Percentiles rank a stretch among this genome's conserved stretches.
Conservation (phyloP, 2,329 filamentous ascomycete species). For the Calonectria crousiana region DNA sequence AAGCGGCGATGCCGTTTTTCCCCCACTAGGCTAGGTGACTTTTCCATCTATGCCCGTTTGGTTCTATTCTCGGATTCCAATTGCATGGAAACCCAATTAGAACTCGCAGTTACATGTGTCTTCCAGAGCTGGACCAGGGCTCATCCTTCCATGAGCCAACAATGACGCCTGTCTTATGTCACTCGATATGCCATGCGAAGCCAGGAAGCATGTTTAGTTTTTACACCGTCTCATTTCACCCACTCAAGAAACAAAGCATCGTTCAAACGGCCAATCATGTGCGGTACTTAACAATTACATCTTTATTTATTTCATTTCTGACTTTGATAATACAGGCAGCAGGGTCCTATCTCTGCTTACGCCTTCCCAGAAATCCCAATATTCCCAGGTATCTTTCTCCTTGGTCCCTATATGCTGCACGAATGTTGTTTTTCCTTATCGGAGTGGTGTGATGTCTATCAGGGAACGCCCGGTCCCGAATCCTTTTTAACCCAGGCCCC, state of each 20-base stretch:
- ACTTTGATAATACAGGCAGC: constrained; percentile 49
- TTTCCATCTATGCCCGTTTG: background rate
- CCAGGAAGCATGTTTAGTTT: background rate
- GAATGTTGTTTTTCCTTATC: constrained; percentile 46
- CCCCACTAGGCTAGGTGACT: background rate
- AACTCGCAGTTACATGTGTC: background rate
- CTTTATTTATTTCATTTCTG: constrained; percentile 34
- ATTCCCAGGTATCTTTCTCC: constrained; percentile 29
- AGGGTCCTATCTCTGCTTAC: constrained; percentile 43
- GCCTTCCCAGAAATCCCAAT: constrained; percentile 30
- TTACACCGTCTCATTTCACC: background rate
- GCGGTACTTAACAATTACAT: constrained; percentile 5
- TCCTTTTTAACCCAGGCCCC: constrained; percentile 38
- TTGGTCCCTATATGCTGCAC: constrained; percentile 45
- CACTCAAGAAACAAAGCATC: background rate
- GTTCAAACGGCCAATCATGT: background rate
- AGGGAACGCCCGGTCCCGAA: constrained; percentile 43
- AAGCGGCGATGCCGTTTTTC: background rate
- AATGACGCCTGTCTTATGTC: constrained; percentile 31
- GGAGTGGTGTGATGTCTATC: constrained; percentile 66
- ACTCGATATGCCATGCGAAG: background rate
- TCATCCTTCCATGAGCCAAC: background rate
- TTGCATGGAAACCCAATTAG: background rate
- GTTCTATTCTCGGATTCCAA: background rate
- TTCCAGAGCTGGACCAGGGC: background rate